phyloP scores from a whole-genome alignment of 192 early-diverging fungal species.

The Ambispora gerdemannii region DNA sequence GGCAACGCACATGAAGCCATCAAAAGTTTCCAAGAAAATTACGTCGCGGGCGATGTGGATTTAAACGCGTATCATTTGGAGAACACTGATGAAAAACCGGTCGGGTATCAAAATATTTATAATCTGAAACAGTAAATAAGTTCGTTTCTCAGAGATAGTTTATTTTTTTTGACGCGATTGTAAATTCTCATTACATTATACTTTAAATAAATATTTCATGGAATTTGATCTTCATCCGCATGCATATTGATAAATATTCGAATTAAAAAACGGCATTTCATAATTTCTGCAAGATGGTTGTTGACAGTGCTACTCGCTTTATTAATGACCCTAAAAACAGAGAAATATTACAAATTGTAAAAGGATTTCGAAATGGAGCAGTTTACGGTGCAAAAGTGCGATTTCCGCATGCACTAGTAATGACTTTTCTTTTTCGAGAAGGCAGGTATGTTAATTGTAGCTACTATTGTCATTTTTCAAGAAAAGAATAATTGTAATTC shows the following conservation, averaged over 20 bases:
- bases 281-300: neutral
- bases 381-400: conserved; percentile 96
- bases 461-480: no score
- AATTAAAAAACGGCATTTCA: no score
- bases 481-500: conserved; percentile 1
- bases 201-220: no score
- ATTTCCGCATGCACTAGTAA: conserved; percentile 95
- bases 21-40: conserved; percentile 13
- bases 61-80: conserved; percentile 23
- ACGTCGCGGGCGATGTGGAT: neutral
- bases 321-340: conserved; percentile 74
- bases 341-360: conserved; percentile 78
- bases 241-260: no score
- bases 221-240: no score
- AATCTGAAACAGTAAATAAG: no score
- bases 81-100: conserved; percentile 5
- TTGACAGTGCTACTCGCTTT: conserved; percentile 47
- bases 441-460: conserved; percentile 60
- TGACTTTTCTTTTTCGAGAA: conserved; percentile 91
- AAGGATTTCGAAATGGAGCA: conserved; percentile 90
- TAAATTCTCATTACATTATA: no score
- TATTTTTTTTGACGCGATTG: no score
- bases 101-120: neutral
- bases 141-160: no score
- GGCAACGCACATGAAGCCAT: conserved; percentile 21